These are phyloP conservation scores for Beauveria scarabaeidicola DNA, from an alignment of 2,329 filamentous ascomycete genomes.

Conservation along the genomic window DNA sequence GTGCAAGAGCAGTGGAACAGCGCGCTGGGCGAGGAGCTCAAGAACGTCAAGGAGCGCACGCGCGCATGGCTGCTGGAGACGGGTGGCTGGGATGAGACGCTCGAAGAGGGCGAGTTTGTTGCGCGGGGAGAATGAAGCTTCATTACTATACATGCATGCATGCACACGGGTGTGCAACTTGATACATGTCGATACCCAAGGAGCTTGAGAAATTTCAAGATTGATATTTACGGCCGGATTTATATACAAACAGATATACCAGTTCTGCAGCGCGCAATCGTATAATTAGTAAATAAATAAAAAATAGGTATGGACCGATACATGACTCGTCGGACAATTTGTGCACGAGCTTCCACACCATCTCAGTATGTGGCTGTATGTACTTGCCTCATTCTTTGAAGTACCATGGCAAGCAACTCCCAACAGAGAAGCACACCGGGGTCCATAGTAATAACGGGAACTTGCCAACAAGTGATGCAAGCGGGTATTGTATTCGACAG, in stretches of 20 bases:
- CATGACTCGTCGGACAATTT: not conserved
- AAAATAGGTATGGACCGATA: not conserved
- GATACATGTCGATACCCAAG: conserved; percentile 22
- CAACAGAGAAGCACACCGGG: not conserved
- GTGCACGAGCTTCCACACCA: not conserved
- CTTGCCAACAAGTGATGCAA: not conserved
- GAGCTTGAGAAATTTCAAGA: conserved; percentile 9
- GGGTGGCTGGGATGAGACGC: conserved; percentile 81
- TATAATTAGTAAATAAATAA: not conserved
- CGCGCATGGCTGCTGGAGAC: conserved; percentile 63
- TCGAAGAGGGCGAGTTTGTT: conserved; percentile 49
- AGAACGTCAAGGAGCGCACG: conserved; percentile 64
- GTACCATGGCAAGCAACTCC: no score
- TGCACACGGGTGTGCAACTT: not conserved
- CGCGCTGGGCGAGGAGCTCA: conserved; percentile 71
- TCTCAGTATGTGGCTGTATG: not conserved
- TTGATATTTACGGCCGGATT: conserved; percentile 1
- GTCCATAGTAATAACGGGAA: no score
- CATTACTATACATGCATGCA: not conserved
- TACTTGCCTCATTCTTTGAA: not conserved
- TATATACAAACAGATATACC: not conserved
- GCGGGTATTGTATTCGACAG: conserved; percentile 3
- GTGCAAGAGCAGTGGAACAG: conserved; percentile 89
- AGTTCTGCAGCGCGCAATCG: not conserved
- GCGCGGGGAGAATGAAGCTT: conserved; percentile 23